Conservation (phyloP, 306 rosid species). For the Pterocarpus macrocarpus region DNA sequence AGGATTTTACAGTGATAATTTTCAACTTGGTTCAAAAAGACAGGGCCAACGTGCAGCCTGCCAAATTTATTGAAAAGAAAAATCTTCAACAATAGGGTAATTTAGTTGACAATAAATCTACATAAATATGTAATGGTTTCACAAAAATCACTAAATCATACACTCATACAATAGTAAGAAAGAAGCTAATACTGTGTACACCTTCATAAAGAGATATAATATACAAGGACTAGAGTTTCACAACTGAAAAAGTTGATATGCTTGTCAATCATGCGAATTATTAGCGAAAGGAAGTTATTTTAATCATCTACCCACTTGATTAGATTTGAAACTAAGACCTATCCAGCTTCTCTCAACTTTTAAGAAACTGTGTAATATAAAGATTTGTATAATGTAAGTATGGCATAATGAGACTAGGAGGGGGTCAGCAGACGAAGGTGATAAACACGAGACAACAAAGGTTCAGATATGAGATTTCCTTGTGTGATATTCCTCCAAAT, state of each 20-base stretch:
- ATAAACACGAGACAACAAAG: not conserved
- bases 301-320: not conserved
- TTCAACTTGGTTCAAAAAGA: not conserved
- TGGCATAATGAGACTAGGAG: not conserved
- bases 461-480: not conserved
- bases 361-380: not conserved
- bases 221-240: no score
- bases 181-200: not conserved
- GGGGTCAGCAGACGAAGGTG: not conserved
- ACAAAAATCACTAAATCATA: not conserved
- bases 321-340: not conserved
- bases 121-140: not conserved
- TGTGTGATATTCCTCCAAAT: not conserved
- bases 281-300: not conserved
- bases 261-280: not conserved
- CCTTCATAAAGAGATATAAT: no score
- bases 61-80: not conserved
- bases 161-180: not conserved
- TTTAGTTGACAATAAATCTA: not conserved
- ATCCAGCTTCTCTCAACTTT: not conserved
- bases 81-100: not conserved
- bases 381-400: not conserved
- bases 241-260: not conserved
- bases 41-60: constrained; percentile 16
- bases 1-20: constrained; percentile 5